These are phyloP conservation scores for Eutrema japonicum DNA, from an alignment of 345 rosid genomes.

Conservation along the genomic window DNA sequence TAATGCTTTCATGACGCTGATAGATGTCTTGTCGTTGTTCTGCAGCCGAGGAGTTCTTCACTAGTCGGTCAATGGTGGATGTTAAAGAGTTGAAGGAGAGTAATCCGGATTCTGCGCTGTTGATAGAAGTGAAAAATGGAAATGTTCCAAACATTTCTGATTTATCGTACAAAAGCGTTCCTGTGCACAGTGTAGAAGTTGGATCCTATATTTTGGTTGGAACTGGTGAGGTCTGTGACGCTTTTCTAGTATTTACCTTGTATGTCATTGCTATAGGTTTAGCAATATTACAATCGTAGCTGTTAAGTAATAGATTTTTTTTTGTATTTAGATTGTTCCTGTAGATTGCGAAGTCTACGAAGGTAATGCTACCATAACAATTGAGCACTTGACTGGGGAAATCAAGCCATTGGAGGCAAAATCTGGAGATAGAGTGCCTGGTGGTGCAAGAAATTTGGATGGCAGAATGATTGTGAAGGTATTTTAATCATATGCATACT, in stretches of 20 bases:
- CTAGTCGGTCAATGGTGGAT: constrained; percentile 90
- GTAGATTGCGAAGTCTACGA: constrained; percentile 91
- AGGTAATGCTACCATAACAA: constrained; percentile 91
- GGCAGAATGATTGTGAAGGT: constrained; percentile 97
- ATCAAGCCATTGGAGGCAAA: constrained; percentile 86
- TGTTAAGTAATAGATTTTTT: constrained; percentile 20
- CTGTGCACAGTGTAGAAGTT: constrained; percentile 80
- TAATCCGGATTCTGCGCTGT: constrained; percentile 79
- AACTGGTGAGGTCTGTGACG: constrained; percentile 94
- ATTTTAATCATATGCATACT: constrained; percentile 1
- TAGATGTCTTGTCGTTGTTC: constrained; percentile 23
- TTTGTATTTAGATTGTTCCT: constrained; percentile 73
- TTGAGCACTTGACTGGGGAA: constrained; percentile 97
- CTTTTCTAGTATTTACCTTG: constrained; percentile 16
- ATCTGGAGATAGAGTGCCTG: constrained; percentile 87
- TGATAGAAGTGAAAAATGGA: constrained; percentile 63
- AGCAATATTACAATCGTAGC: background rate
- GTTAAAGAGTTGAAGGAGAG: constrained; percentile 93
- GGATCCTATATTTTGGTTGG: constrained; percentile 90
- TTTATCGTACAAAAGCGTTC: constrained; percentile 76
- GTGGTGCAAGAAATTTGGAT: constrained; percentile 97
- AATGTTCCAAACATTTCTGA: constrained; percentile 68
- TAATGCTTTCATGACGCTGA: background rate
- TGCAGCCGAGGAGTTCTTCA: constrained; percentile 98
- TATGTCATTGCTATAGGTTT: background rate